phyloP scores from a whole-genome alignment of 2,329 filamentous ascomycete genomes.

The Ascochyta rabiei region DNA sequence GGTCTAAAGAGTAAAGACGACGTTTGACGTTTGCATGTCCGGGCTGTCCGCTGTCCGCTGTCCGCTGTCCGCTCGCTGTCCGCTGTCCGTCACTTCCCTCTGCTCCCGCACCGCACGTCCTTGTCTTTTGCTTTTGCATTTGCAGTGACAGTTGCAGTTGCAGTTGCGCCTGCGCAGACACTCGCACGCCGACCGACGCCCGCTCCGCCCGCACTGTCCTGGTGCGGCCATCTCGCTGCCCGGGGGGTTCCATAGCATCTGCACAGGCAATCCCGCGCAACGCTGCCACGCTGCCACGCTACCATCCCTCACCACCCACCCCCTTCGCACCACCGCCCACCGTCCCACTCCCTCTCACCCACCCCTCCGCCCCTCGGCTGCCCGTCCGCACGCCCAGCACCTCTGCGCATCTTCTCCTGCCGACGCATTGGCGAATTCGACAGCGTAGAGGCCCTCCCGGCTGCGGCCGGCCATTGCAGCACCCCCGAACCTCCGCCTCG shows the following conservation, averaged over 20 bases:
- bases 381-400: slow-evolving; percentile 9
- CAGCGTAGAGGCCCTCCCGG: slow-evolving; percentile 45
- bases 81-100: too few relatives aligned
- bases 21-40: slow-evolving; percentile 10
- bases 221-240: slow-evolving; percentile 14
- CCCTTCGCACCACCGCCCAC: slow-evolving; percentile 23
- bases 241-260: slow-evolving; percentile 23
- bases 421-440: slow-evolving; percentile 40
- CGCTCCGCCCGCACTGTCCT: slow-evolving; percentile 14
- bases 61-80: too few relatives aligned
- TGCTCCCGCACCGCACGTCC: neutral
- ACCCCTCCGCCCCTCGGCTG: slow-evolving; percentile 17
- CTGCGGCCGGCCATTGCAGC: slow-evolving; percentile 43
- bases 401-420: slow-evolving; percentile 6
- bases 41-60: slow-evolving; percentile 5
- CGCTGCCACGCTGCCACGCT: slow-evolving; percentile 10
- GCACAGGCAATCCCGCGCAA: slow-evolving; percentile 11
- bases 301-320: slow-evolving; percentile 11
- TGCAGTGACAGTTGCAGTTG: neutral
- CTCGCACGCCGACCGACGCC: slow-evolving; percentile 15
- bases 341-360: slow-evolving; percentile 20
- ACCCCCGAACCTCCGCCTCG: slow-evolving; percentile 28
- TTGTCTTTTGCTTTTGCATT: neutral
- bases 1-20: too few relatives aligned
- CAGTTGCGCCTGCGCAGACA: neutral